phyloP scores from a whole-genome alignment of 176 grass and related monocot genomes.

The Carex myosuroides region DNA sequence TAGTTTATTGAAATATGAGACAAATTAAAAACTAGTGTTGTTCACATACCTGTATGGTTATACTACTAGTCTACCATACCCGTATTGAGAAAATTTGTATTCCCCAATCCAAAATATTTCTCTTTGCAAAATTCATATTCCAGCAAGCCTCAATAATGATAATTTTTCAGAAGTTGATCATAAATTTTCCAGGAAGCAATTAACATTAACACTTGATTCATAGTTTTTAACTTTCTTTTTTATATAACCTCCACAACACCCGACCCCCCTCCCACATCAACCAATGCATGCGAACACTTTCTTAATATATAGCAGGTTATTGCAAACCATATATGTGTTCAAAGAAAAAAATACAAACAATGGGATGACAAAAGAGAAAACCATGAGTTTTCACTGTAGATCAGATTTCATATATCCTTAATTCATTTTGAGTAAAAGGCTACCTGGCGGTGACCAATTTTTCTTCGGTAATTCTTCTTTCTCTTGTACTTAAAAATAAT shows the following conservation, averaged over 20 bases:
- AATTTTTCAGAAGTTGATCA: neutral
- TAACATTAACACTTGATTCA: neutral
- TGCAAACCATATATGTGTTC: too few species aligned
- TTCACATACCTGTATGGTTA: too few species aligned
- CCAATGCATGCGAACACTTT: too few species aligned
- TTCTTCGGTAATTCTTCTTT: conserved; percentile 98
- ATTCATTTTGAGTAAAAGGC: neutral
- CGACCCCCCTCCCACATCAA: too few species aligned
- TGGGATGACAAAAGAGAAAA: too few species aligned
- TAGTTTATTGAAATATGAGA: too few species aligned
- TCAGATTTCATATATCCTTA: neutral
- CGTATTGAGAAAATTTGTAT: neutral
- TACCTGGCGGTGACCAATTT: conserved; percentile 84
- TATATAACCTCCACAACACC: too few species aligned
- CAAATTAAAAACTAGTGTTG: too few species aligned
- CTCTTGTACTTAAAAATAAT: conserved; percentile 85
- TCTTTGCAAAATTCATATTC: neutral
- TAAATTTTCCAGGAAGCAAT: neutral
- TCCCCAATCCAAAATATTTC: neutral
- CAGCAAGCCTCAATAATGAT: neutral
- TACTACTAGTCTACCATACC: too few species aligned
- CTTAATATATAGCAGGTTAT: too few species aligned
- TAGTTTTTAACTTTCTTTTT: neutral
- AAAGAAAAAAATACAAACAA: too few species aligned
- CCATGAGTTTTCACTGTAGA: neutral